Base-by-base conservation (phyloP, 441 rosid species). In the Gossypium gossypioides region DNA sequence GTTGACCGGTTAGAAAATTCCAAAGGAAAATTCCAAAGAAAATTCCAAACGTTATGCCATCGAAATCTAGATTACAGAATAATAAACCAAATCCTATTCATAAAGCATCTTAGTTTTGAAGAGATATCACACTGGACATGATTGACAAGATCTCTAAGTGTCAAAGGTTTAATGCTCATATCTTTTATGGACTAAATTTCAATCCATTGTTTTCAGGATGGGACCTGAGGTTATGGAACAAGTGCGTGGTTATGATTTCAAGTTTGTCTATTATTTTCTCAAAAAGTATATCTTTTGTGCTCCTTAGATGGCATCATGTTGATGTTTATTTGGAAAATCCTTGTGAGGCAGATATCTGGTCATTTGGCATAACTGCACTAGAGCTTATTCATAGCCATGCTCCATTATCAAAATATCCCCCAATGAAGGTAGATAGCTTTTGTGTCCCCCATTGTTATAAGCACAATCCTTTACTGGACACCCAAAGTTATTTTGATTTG, bases 351-450 rank as follows among this genome's bases (percentile, higher is more conserved):
- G 99, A 95, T 82, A 92, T 95, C 59, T 95, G 96, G 99, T 95
- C 99, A 6, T 95, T 95, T 79, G 99, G 98, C 29, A 95, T 95
- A 68, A 95, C 98, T 12, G 97, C 93, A 66, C 72, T 95, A 63
- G 99, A 95, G 86, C 96, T 95, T 75, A 97, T 98, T 51, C 97
- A 92, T 83, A 97, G 98, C n/a, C 98, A 94, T 79, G 98, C 98
- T 74, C 98, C 96, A 69, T 93, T 93, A 79, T 91, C 98, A 19
- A 93, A 93, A 71, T 91, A 92, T 84, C 97, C 99, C 75, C 98
- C n/a, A n/a, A n/a, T n/a, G n/a, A n/a, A n/a, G n/a, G n/a, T n/a
- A n/a, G n/a, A n/a, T n/a, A n/a, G n/a, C n/a, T n/a, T n/a, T n/a
- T n/a, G n/a, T n/a, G n/a, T n/a, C n/a, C n/a, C n/a, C n/a, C n/a